These are phyloP conservation scores for Collybia sordida DNA, from an alignment of 768 basidiomycete species.

Conservation along the genomic window DNA sequence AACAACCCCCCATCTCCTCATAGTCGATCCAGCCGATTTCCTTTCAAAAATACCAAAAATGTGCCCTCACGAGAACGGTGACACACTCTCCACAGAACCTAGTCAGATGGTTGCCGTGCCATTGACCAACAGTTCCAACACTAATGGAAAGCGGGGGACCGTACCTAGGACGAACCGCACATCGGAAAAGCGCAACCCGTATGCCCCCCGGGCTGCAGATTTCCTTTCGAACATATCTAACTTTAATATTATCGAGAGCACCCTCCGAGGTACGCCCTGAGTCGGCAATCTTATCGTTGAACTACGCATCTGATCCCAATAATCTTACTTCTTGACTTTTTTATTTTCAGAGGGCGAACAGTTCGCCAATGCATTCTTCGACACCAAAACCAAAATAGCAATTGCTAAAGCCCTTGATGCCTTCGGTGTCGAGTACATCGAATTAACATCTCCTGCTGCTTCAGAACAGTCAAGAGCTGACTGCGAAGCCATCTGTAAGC, in stretches of 20 bases:
- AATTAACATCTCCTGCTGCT: constrained; percentile 96
- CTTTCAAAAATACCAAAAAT: constrained; percentile 33
- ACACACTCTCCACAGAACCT: constrained; percentile 40
- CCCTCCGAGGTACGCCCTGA: constrained; percentile 72
- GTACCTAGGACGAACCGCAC: constrained; percentile 32
- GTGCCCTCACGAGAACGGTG: constrained; percentile 63
- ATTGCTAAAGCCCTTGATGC: constrained; percentile 98
- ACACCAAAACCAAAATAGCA: constrained; percentile 99
- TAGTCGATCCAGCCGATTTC: too few relatives aligned
- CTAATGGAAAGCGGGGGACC: constrained; percentile 45
- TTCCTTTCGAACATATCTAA: constrained; percentile 91
- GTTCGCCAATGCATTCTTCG: constrained; percentile 99
- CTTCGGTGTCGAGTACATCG: constrained; percentile 99
- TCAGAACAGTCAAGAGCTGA: constrained; percentile 93
- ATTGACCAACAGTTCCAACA: constrained; percentile 42
- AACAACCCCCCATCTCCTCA: neutral
- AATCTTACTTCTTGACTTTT: constrained; percentile 9
- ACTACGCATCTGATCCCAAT: constrained; percentile 7
- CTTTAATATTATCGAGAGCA: constrained; percentile 97
- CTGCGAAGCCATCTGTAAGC: constrained; percentile 99
- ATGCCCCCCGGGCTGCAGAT: constrained; percentile 88
- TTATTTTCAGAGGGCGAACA: constrained; percentile 87
- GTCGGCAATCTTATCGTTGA: neutral
- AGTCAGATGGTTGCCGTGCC: constrained; percentile 75
- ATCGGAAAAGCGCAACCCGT: constrained; percentile 64